Evolutionary conservation across 139 green algal species (phyloP).

Genomic region (Edaphochlamys debaryana): DNA sequence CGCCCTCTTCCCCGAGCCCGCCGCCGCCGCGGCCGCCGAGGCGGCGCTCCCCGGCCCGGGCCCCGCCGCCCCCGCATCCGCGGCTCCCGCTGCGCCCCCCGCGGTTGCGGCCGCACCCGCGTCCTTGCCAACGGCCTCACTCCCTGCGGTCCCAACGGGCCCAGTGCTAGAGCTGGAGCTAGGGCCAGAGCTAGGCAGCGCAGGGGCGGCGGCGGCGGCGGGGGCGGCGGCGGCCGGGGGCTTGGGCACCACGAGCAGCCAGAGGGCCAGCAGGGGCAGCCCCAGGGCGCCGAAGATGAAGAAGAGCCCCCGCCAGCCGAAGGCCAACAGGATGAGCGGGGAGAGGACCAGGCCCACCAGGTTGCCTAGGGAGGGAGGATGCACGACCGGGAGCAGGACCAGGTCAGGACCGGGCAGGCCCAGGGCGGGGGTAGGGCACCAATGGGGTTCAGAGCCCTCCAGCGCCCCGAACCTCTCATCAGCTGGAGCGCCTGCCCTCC

Average conservation of each 20-base stretch:
- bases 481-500: no score
- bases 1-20: not conserved
- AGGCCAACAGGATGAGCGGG: constrained; percentile 74
- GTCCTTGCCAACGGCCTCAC: not conserved
- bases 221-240: not conserved
- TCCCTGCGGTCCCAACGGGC: no score
- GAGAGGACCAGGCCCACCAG: constrained; percentile 84
- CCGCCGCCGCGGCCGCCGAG: constrained; percentile 3
- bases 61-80: not conserved
- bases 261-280: constrained; percentile 76
- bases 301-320: constrained; percentile 87
- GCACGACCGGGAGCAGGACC: no score
- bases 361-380: constrained; percentile 69
- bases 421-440: no score
- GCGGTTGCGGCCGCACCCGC: no score
- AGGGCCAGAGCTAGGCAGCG: no score
- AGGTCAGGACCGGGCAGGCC: no score
- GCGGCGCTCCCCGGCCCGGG: not conserved
- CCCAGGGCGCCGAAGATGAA: constrained; percentile 82
- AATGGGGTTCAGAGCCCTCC: no score
- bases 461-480: no score
- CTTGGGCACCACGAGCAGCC: constrained; percentile 73
- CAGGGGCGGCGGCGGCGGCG: not conserved
- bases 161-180: no score
- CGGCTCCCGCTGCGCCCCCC: no score